Evolutionary conservation across 140 eudicot species (phyloP).

Genomic region (Bidens hawaiensis): DNA sequence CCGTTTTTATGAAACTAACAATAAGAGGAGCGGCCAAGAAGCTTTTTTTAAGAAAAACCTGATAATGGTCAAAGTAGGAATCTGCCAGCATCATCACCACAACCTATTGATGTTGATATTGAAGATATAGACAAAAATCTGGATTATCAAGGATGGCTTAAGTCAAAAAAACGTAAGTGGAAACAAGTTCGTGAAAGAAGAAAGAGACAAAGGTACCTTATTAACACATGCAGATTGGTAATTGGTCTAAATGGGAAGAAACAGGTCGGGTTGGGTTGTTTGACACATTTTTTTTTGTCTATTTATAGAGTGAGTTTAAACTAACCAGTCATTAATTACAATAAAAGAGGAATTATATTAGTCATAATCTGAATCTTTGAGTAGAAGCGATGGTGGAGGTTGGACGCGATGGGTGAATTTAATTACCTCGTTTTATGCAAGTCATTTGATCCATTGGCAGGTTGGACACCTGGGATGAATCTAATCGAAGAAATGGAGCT

Average conservation of each 20-base stretch:
- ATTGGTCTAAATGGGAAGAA: slow-evolving; percentile 3
- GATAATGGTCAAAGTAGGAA: slow-evolving; percentile 26
- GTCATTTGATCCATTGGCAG: slow-evolving; percentile 25
- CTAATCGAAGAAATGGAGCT: slow-evolving; percentile 33
- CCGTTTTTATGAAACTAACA: slow-evolving; percentile 52
- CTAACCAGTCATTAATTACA: neutral
- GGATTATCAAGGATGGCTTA: slow-evolving; percentile 96
- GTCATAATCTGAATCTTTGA: neutral
- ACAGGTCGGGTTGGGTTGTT: neutral
- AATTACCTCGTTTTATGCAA: neutral
- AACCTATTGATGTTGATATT: slow-evolving; percentile 21
- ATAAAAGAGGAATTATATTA: neutral
- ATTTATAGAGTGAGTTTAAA: neutral
- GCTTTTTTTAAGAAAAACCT: too few relatives aligned
- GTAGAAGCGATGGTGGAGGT: neutral
- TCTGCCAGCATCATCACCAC: slow-evolving; percentile 21
- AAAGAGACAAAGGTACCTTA: slow-evolving; percentile 78
- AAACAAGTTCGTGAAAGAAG: slow-evolving; percentile 76
- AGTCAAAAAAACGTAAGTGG: slow-evolving; percentile 85
- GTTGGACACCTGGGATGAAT: slow-evolving; percentile 41
- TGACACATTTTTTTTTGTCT: neutral
- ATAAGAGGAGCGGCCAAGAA: slow-evolving; percentile 27
- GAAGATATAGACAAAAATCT: slow-evolving; percentile 57
- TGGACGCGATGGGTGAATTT: neutral
- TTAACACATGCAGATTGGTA: neutral